Percentiles rank a stretch among this genome's conserved stretches.
These are phyloP conservation scores for Agapanthus africanus DNA, from an alignment of 106 monocot genomes.

Conservation along the genomic window DNA sequence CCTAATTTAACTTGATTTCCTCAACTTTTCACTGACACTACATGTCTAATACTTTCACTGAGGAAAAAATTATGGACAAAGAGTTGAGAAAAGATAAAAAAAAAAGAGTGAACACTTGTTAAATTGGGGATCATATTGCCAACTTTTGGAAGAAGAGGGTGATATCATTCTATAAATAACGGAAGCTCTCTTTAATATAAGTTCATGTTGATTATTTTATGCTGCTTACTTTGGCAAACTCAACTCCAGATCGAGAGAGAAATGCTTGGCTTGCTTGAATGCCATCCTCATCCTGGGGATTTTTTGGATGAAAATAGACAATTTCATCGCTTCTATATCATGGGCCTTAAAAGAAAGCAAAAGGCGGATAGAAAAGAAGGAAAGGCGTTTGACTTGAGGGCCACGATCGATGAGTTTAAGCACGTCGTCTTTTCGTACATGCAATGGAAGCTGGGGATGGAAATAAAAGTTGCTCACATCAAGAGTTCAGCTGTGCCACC, in stretches of 20 bases:
- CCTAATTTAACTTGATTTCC: no score
- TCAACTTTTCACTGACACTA: no score
- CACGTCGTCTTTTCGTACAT: slow-evolving; percentile 33
- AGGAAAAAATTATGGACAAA: no score
- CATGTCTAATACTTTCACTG: no score
- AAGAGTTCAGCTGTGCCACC: slow-evolving; percentile 55
- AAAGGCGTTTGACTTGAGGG: slow-evolving; percentile 73
- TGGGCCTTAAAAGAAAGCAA: slow-evolving; percentile 84
- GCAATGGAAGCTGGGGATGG: slow-evolving; percentile 77
- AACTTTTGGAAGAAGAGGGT: no score
- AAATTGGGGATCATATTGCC: no score
- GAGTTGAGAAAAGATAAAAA: no score
- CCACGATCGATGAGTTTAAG: slow-evolving; percentile 75
- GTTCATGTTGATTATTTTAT: no score
- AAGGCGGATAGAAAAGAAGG: slow-evolving; percentile 43
- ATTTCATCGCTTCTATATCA: slow-evolving; percentile 64
- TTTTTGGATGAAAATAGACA: slow-evolving; percentile 51
- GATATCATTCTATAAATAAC: no score
- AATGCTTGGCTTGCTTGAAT: slow-evolving; percentile 78
- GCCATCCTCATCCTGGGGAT: slow-evolving; percentile 80
- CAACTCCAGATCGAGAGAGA: slow-evolving; percentile 78
- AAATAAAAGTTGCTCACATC: slow-evolving; percentile 74
- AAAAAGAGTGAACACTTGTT: no score
- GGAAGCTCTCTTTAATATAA: no score
- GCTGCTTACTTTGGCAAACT: no score